Base-by-base conservation (phyloP, 2,329 filamentous ascomycete species). In the Aspergillus eucalypticola region DNA sequence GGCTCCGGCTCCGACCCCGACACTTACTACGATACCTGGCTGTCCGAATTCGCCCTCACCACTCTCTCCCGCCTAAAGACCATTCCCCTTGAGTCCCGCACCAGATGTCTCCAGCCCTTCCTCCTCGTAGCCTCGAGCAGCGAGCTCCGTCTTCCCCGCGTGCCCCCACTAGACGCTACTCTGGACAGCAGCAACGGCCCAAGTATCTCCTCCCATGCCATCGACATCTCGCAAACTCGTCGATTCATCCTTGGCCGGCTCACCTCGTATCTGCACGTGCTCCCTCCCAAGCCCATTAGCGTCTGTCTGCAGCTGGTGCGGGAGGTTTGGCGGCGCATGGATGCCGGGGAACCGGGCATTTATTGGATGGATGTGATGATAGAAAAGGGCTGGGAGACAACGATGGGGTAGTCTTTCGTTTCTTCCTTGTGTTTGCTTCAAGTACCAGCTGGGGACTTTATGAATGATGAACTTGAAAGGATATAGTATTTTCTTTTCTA, bases 311-410 rank as follows among this genome's bases (percentile, higher is more conserved):
- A 79, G 41, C 71, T 85, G 10, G 79, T 85, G 35, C 77, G 79
- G 58, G 82, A 84, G 69, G 81, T 82, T 0, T 85, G 83, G 83
- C 72, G 74, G 49, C 73, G 79, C 56, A 76, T 83, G 66, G 83
- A 86, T 68, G 74, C 75, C 2, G 81, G 80, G 0, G 73, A 77
- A 13, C 13, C 58, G 6, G 75, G 81, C 27, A 75, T 78, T 3
- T 84, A 84, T 68, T 85, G 83, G 83, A 78, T 85, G 65, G 82
- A 85, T 67, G 78, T 85, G 5, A 82, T 84, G 79, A 81, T 83
- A 64, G 82, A 84, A 68, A 83, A 82, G 60, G 79, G 81, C 8
- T 84, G 82, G 81, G 81, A 85, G 69, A 84, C 82, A 13, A 80
- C 84, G 25, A 82, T 84, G 79, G 82, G 79, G 19, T 81, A 60